Base-by-base conservation (phyloP, 768 basidiomycete species). In the Rhodotorula diobovata region DNA sequence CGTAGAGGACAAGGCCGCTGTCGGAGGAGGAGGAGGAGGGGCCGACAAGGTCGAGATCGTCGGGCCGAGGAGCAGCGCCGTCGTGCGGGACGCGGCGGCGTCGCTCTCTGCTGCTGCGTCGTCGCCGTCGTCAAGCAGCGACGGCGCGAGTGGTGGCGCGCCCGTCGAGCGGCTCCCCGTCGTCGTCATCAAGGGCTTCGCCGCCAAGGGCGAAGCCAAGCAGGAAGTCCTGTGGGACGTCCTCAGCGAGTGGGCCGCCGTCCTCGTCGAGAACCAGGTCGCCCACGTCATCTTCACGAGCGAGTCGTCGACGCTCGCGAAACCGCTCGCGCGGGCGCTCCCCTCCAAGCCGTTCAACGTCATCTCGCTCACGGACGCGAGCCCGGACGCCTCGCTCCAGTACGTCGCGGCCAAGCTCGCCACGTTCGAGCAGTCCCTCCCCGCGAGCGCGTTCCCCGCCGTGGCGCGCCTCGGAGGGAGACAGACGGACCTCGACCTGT, bases 281-380 rank as follows among this genome's bases (percentile, higher is more conserved):
- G 95, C 95, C 0, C 94, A 98, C 80, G 92, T 96, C 57, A 83
- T 99, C 59, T 87, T 98, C 45, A 82, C 93, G 55, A 91, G 91
- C 76, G 91, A 98, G 78, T 93, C 92, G 75, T 86, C 90, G 37
- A 92, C 93, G 76, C 89, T 94, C 67, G 84, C 87, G 2, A 96
- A 92, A 78, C 83, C 85, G n/a, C 82, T 98, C 14, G 87, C 91
- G 0, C 89, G 89, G 84, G 93, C 91, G 10, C 83, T 97, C 7
- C 90, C 90, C 0, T 86, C 90, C 4, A 93, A 89, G 79, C 89
- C 95, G 5, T 83, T 97, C 32, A 87, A 87, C 73, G 82, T 86
- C 4, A 87, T 98, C 68, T 84, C 88, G 5, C 82, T 98, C 25
- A 87, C 87, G 30, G 96, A 98, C 78, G 96, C 95, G 23, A 91